Base-by-base conservation (phyloP, 2,329 filamentous ascomycete species). In the Xylariomycetidae sp. region DNA sequence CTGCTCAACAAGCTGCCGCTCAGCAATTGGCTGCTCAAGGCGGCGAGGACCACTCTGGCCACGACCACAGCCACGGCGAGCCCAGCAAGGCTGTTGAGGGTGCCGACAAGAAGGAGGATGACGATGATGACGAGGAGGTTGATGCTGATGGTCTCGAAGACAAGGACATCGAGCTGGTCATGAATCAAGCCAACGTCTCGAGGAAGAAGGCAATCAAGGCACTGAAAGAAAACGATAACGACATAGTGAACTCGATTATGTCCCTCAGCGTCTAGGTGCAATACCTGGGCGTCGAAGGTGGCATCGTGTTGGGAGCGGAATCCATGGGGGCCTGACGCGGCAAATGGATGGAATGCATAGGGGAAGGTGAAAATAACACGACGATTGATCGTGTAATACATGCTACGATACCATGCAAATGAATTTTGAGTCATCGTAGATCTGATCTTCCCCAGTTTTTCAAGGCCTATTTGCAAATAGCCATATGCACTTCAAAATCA, bases 241-340 rank as follows among this genome's bases (percentile, higher is more conserved):
- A 98, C 64, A 98, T 98, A 72, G 92, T 98, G 75, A 98, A 98
- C 78, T 96, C 92, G 56, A 98, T 98, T 73, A 98, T 98, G 92
- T 89, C 90, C 53, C 72, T 98, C 64, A 88, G 85, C 74, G 82
- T 88, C 75, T 89, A 72, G 62, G 28, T 23, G 22, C 13, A n/a
- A 36, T 25, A 19, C n/a, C n/a, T n/a, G n/a, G n/a, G n/a, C n/a
- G n/a, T n/a, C n/a, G n/a, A n/a, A n/a, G n/a, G n/a, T n/a, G n/a
- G n/a, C n/a, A n/a, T n/a, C n/a, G n/a, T n/a, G n/a, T n/a, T n/a
- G n/a, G n/a, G n/a, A n/a, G n/a, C n/a, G n/a, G n/a, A n/a, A n/a
- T n/a, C n/a, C n/a, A n/a, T n/a, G n/a, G n/a, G n/a, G n/a, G n/a
- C n/a, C n/a, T n/a, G n/a, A n/a, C n/a, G n/a, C n/a, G n/a, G n/a